These are phyloP conservation scores for Dillenia turbinata DNA, from an alignment of 164 flowering plant genomes.

Conservation along the genomic window DNA sequence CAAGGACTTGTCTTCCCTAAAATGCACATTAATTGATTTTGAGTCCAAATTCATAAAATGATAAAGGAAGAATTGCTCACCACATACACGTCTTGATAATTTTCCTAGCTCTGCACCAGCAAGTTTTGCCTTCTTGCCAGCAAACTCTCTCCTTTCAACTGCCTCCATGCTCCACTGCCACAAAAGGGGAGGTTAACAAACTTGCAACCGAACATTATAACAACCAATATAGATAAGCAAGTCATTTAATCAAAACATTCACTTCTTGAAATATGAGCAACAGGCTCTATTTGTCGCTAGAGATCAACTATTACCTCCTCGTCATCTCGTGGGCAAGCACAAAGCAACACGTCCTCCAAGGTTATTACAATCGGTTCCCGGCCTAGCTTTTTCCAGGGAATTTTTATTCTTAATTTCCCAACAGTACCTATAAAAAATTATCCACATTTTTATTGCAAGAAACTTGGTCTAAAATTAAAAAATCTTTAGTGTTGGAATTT, in stretches of 20 bases:
- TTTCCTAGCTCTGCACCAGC: conserved; percentile 94
- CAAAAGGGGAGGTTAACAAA: not conserved
- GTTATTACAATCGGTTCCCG: conserved; percentile 76
- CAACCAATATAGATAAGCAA: too few relatives aligned
- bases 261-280: too few relatives aligned
- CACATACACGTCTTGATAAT: conserved; percentile 76
- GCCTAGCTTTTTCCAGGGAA: conserved; percentile 92
- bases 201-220: too few relatives aligned
- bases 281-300: too few relatives aligned
- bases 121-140: conserved; percentile 89
- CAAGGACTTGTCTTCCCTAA: too few relatives aligned
- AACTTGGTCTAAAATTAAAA: too few relatives aligned
- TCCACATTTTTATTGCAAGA: not conserved
- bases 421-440: conserved; percentile 47
- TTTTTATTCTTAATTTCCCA: conserved; percentile 79
- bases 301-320: conserved; percentile 40
- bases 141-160: conserved; percentile 73
- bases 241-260: too few relatives aligned
- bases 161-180: conserved; percentile 68
- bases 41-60: too few relatives aligned
- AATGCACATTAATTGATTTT: too few relatives aligned
- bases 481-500: too few relatives aligned
- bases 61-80: conserved; percentile 31
- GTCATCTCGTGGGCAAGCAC: conserved; percentile 59
- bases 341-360: conserved; percentile 69